A percentile compares a stretch with the other conserved stretches of the same genome.
Conservation (phyloP, 352 stramenopile genomes). For the Pythium oligandrum region DNA sequence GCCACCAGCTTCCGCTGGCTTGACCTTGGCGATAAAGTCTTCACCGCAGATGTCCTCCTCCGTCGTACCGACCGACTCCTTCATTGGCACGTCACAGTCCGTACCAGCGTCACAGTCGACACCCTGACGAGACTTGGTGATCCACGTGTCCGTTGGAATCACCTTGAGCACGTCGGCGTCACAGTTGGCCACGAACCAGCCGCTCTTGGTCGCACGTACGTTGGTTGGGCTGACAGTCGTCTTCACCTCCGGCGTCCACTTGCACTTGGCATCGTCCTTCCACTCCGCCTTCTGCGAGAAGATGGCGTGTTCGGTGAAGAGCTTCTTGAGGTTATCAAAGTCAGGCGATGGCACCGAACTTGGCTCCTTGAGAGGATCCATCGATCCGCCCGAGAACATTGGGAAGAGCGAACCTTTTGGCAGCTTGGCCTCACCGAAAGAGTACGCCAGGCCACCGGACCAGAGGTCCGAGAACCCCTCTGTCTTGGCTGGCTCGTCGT, state of each 20-base stretch:
- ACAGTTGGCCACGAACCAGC: constrained; percentile 74
- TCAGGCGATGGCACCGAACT: constrained; percentile 55
- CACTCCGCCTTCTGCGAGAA: constrained; percentile 54
- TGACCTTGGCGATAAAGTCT: constrained; percentile 33
- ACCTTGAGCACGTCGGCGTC: constrained; percentile 51
- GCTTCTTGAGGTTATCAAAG: constrained; percentile 72
- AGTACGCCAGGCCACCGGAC: constrained; percentile 82
- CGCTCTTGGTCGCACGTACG: constrained; percentile 42
- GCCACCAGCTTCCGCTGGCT: constrained; percentile 11
- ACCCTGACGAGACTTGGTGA: constrained; percentile 70
- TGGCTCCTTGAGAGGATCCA: constrained; percentile 52
- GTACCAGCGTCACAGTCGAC: constrained; percentile 58
- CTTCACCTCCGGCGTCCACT: constrained; percentile 51
- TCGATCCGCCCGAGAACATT: constrained; percentile 77
- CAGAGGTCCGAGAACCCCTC: constrained; percentile 68
- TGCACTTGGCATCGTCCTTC: constrained; percentile 58
- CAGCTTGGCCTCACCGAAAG: constrained; percentile 84
- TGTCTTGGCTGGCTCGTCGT: constrained; percentile 62
- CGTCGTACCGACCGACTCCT: constrained; percentile 48
- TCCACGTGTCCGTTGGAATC: constrained; percentile 60
- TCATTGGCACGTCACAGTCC: constrained; percentile 70
- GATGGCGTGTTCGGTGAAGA: constrained; percentile 55
- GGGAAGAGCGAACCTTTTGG: constrained; percentile 64
- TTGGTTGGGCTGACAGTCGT: constrained; percentile 43
- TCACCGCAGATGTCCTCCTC: constrained; percentile 76